A percentile compares a stretch with the other conserved stretches of the same genome.
Evolutionary conservation across 495 filamentous ascomycete genomes (phyloP).

Genomic region (Peziza echinospora): DNA sequence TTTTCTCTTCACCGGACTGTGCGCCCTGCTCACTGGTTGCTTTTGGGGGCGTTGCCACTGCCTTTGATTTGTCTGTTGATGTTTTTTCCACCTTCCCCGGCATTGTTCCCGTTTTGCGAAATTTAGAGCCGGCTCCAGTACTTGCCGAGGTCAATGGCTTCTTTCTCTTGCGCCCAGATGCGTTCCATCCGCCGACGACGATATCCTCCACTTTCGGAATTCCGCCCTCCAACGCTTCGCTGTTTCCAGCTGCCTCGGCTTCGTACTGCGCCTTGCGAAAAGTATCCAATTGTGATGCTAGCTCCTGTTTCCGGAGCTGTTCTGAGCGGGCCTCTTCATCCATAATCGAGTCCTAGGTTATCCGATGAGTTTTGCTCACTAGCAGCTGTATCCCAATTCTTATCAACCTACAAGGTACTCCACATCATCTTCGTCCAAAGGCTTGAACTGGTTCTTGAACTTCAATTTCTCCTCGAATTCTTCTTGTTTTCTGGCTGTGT

Average conservation of each 20-base stretch:
- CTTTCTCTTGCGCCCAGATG: background rate
- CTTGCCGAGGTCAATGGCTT: background rate
- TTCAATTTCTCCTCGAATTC: conserved; percentile 79
- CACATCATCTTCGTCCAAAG: conserved; percentile 81
- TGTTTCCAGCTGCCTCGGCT: conserved; percentile 5
- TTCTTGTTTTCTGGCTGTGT: conserved; percentile 73
- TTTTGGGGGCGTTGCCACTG: background rate
- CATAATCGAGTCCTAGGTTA: conserved; percentile 10
- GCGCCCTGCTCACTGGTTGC: background rate
- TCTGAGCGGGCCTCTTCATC: conserved; percentile 6
- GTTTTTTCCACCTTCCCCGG: conserved; percentile 8
- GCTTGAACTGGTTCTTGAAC: conserved; percentile 82
- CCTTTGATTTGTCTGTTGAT: background rate
- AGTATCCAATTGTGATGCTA: conserved; percentile 10
- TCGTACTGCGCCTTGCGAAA: conserved; percentile 15
- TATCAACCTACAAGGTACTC: conserved; percentile 44
- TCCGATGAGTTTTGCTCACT: background rate
- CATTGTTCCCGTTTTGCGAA: conserved; percentile 7
- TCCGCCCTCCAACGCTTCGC: background rate
- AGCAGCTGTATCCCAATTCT: background rate
- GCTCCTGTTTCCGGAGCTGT: conserved; percentile 10
- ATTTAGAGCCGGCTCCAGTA: background rate
- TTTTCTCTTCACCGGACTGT: background rate
- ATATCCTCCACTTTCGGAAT: background rate
- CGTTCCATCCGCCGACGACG: background rate